Base-by-base conservation (phyloP, 1,139 yeast species). In the Geotrichum citri-aurantii region DNA sequence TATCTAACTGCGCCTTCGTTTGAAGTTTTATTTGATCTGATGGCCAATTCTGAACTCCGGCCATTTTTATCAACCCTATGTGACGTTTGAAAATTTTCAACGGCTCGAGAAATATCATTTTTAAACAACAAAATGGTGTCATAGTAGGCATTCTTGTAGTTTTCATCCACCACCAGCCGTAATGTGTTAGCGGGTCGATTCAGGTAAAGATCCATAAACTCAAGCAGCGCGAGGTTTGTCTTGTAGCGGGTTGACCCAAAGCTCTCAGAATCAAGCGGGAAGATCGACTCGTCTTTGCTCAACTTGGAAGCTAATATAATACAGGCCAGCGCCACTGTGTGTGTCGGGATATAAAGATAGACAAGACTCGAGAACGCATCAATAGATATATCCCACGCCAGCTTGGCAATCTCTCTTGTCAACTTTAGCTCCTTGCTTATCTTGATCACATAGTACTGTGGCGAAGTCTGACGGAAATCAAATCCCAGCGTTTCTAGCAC, bases 341-440 rank as follows among this genome's bases (percentile, higher is more conserved):
- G 96, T 1, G 92, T 86, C 0, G 98, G 95, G 17, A 83, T 79
- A 68, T 83, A 84, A 47, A 93, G 73, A 19, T 85, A 81, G 21
- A 87, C 77, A 46, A 88, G 88, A 1, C 96, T 84, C 58, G 85
- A 81, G 69, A 86, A 83, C 14, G 86, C 77, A 69, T 93, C 99
- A 65, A 84, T 83, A 17, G 85, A 78, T 3, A 92, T 78, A 26
- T 83, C 73, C 97, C 97, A 93, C 3, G 92, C 84, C 55, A 83
- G 73, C 37, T 61, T 40, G 2, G 74, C 74, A 1, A 67, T 63
- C 5, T 62, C 65, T 50, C 64, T 57, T 12, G 52, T 33, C 27
- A 59, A 47, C 2, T 75, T 73, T 58, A 84, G 73, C 49, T 79
- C 77, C 66, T 86, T 87, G 57, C 84, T 79, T 60, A 89, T 80